Evolutionary conservation across 352 stramenopile species (phyloP), one percentile per base, ranked within the genome.

Genomic region (Globisporangium nodosum): DNA sequence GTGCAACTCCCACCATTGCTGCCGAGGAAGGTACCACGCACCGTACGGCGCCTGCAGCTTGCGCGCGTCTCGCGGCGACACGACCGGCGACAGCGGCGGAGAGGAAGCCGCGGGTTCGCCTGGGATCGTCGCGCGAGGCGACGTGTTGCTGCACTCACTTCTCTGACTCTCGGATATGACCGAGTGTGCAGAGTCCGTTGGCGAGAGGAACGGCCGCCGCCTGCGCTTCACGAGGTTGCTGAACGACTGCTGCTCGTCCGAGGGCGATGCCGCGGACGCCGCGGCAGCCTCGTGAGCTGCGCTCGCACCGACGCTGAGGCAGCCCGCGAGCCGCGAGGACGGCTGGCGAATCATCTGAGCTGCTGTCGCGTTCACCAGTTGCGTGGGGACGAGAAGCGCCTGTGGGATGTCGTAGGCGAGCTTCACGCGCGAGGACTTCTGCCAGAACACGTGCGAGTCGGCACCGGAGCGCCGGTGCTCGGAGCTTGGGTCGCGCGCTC

Each of bases 11-110:
- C 78, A 86, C 78, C 78, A 88, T 50, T 86, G 59, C 1, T 65
- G 61, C 7, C 66, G 66, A 0, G 78, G 78, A 9, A 86, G 57
- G 49, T 88, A 88, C 78, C 78, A 86, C 21, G 76, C 70, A 12
- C 78, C 78, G 51, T 88, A 88, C 5, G 65, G 51, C 1, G 61
- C 49, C 52, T 73, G 61, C 13, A 55, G 18, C 27, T 61, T 61
- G 46, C 49, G 56, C 9, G 30, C 48, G n/a, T 61, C 56, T 24
- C 56, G 48, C 2, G 56, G 56, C 6, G 56, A 46, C 24, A 56
- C 24, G 12, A 56, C 18, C 3, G 56, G 56, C 24, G 56, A 51
- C 40, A 54, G 46, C 12, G 48, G 52, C 37, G n/a, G 52, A 9
- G 27, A 49, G 8, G 42, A 24, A 8, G 30, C 8, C 18, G 27